These are phyloP conservation scores for Lathyrus sativus DNA, from an alignment of 306 rosid genomes.

Conservation along the genomic window DNA sequence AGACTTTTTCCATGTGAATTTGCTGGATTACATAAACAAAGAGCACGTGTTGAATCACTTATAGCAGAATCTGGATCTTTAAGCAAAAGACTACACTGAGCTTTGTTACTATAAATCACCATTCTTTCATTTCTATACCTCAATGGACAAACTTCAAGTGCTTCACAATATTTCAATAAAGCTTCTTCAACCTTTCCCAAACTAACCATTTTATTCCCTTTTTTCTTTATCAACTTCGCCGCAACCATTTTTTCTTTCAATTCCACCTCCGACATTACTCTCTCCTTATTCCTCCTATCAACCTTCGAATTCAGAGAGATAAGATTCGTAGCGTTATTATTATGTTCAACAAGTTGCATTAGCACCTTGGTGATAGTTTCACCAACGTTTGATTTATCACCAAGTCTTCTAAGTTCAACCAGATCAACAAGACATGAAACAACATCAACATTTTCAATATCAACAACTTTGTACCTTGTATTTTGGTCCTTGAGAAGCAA, in stretches of 20 bases:
- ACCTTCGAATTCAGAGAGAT: slow-evolving; percentile 41
- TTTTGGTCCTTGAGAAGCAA: slow-evolving; percentile 67
- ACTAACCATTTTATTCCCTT: slow-evolving; percentile 56
- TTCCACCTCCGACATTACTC: slow-evolving; percentile 34
- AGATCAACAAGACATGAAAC: slow-evolving; percentile 55
- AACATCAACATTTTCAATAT: slow-evolving; percentile 32
- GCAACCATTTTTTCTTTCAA: slow-evolving; percentile 48
- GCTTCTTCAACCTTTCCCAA: slow-evolving; percentile 64
- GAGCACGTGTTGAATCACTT: slow-evolving; percentile 70
- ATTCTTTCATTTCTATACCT: slow-evolving; percentile 58
- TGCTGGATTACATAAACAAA: slow-evolving; percentile 56
- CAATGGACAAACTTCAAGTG: slow-evolving; percentile 56
- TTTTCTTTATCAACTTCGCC: slow-evolving; percentile 46
- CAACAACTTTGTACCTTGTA: slow-evolving; percentile 64
- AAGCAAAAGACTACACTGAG: slow-evolving; percentile 60
- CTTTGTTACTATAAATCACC: slow-evolving; percentile 63
- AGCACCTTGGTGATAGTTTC: slow-evolving; percentile 51
- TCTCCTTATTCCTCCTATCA: slow-evolving; percentile 46
- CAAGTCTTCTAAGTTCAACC: slow-evolving; percentile 59
- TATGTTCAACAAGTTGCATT: neutral
- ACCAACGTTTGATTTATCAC: slow-evolving; percentile 58
- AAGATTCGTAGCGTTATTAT: neutral
- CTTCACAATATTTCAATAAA: slow-evolving; percentile 52
- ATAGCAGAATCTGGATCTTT: slow-evolving; percentile 53
- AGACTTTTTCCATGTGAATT: slow-evolving; percentile 62